Base-by-base conservation (phyloP, 305 asterid genomes). In the Solanum chacoense region DNA sequence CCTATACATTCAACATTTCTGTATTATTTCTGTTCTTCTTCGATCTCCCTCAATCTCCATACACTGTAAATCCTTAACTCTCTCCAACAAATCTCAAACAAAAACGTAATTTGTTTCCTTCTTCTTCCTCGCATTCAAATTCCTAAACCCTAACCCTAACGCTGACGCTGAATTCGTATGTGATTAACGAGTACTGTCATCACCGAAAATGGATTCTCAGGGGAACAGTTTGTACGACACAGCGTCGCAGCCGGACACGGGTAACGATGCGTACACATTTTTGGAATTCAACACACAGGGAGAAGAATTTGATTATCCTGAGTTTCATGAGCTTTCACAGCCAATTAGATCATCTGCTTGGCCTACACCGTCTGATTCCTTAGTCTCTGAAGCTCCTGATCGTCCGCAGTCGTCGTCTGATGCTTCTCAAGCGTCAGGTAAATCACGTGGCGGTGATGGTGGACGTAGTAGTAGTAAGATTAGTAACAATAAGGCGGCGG, bases 171-270 rank as follows among this genome's bases (percentile, higher is more conserved):
- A 8, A 28, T 73, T 11, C 22, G 5, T 8, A 42, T 69, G n/a
- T 45, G 18, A 26, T 31, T 22, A 37, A 76, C 29, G 84, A 22
- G 84, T 76, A 34, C 6, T n/a, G 31, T 36, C 11, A 36, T 77
- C 59, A 37, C 4, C 7, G 26, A 31, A 3, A 42, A 97, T 97
- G 98, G 97, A 97, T 93, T 92, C 98, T 71, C 99, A 92, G 93
- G 90, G 93, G 88, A 95, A 89, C 91, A 93, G 93, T 94, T 92
- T 97, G n/a, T 97, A 92, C 89, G 99, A 96, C 40, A 96, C 98
- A 89, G 97, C 98, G 91, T 97, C 99, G 83, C 98, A 96, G 94
- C 99, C 99, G 59, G 99, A 96, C 92, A 94, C 97, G 13, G 97
- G 97, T 76, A 94, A 91, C 93, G 98, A 97, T 79, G 99, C 98